phyloP scores from a whole-genome alignment of 106 monocot species.

The Acorus calamus region DNA sequence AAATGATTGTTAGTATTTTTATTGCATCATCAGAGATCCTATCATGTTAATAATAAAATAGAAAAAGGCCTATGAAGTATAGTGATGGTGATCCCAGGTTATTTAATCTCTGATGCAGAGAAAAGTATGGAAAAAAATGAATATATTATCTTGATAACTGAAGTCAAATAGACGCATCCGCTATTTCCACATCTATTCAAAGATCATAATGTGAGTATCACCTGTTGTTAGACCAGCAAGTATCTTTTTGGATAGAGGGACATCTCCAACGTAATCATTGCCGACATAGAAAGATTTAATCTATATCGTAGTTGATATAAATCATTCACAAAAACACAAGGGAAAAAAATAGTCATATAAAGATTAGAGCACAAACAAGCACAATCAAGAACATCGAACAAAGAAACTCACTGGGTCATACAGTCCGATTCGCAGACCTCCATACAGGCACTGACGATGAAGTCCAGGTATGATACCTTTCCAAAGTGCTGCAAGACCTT shows the following conservation, averaged over 20 bases:
- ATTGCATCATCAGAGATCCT: too few species aligned
- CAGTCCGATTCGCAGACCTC: slow-evolving; percentile 77
- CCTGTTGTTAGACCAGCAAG: slow-evolving; percentile 91
- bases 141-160: background rate
- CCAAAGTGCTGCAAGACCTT: slow-evolving; percentile 82
- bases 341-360: background rate
- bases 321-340: background rate
- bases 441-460: slow-evolving; percentile 87
- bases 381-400: background rate
- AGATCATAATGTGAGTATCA: background rate
- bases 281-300: slow-evolving; percentile 82
- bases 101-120: too few species aligned
- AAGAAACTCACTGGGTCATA: slow-evolving; percentile 66
- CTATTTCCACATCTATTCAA: background rate
- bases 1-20: too few species aligned
- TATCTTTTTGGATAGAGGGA: slow-evolving; percentile 80
- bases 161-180: too few species aligned
- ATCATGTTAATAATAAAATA: too few species aligned
- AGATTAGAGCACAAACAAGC: background rate
- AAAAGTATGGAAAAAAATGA: background rate
- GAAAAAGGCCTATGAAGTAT: too few species aligned
- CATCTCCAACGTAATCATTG: slow-evolving; percentile 69
- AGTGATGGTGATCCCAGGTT: too few species aligned
- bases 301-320: slow-evolving; percentile 16
- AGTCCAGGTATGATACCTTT: slow-evolving; percentile 94